phyloP scores from a whole-genome alignment of 331 rosid species.

The Malus hybrid region DNA sequence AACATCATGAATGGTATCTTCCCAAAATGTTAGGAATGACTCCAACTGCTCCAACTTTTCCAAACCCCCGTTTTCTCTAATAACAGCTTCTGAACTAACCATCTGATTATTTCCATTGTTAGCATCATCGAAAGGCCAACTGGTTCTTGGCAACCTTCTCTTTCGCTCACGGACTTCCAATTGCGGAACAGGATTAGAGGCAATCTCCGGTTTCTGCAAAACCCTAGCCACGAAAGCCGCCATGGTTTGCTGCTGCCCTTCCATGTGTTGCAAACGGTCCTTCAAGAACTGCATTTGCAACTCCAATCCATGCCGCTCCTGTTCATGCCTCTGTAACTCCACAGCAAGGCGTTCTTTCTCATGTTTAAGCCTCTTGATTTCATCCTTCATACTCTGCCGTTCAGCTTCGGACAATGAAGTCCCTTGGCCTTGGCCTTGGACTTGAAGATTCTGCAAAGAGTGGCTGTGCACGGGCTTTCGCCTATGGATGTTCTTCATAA shows the following conservation, averaged over 20 bases:
- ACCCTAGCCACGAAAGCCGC: constrained; percentile 37
- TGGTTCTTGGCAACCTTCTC: constrained; percentile 46
- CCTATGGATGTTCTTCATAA: constrained; percentile 69
- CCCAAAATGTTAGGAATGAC: constrained; percentile 60
- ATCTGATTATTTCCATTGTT: constrained; percentile 33
- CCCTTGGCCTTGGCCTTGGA: constrained; percentile 49
- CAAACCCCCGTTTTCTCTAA: constrained; percentile 21
- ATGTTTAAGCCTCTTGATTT: constrained; percentile 46
- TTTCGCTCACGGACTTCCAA: constrained; percentile 44
- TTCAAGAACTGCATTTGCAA: constrained; percentile 25
- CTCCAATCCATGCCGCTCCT: constrained; percentile 35
- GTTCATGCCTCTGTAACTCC: constrained; percentile 46
- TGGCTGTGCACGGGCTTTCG: constrained; percentile 82
- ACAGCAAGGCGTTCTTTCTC: constrained; percentile 38
- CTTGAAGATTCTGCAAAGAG: constrained; percentile 53
- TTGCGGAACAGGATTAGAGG: constrained; percentile 34
- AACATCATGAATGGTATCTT: constrained; percentile 34
- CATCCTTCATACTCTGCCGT: constrained; percentile 39
- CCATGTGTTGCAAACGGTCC: constrained; percentile 41
- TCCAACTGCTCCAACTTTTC: constrained; percentile 48
- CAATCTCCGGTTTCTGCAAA: constrained; percentile 49
- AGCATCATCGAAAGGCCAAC: constrained; percentile 25
- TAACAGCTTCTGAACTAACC: constrained; percentile 26
- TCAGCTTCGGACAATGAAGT: constrained; percentile 44
- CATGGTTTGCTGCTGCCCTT: constrained; percentile 45